Conservation (phyloP, 2,329 filamentous ascomycete genomes). For the Trichoderma endophyticum region DNA sequence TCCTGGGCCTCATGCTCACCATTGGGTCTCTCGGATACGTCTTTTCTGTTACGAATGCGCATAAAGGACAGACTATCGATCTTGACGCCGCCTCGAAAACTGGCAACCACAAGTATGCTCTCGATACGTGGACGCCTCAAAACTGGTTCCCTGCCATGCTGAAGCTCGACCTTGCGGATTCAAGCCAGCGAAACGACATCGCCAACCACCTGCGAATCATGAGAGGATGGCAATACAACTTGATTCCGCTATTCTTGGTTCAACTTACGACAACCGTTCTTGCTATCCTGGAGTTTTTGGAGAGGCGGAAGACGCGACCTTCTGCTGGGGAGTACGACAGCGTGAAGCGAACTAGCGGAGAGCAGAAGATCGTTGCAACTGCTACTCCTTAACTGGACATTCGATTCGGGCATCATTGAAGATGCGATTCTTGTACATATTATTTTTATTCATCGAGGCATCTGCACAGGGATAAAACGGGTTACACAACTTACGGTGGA, state of each 20-base stretch:
- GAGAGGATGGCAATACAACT: constrained; percentile 30
- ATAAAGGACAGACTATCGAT: constrained; percentile 26
- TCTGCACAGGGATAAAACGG: background rate
- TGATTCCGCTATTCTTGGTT: constrained; percentile 30
- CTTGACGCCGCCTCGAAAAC: constrained; percentile 19
- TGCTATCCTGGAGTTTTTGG: constrained; percentile 24
- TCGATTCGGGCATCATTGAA: background rate
- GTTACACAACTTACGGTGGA: background rate
- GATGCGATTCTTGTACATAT: background rate
- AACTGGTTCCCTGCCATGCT: constrained; percentile 29
- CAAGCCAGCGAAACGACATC: constrained; percentile 22
- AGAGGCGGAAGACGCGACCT: constrained; percentile 18
- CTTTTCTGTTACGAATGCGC: constrained; percentile 29
- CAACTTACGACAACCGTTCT: constrained; percentile 27
- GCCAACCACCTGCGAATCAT: constrained; percentile 26
- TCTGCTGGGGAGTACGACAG: background rate
- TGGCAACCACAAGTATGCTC: constrained; percentile 21
- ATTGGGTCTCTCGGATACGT: constrained; percentile 27
- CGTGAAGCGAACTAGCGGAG: constrained; percentile 7
- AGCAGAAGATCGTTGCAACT: background rate
- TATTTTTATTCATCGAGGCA: background rate
- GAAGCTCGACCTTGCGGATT: constrained; percentile 23
- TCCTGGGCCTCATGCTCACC: constrained; percentile 25
- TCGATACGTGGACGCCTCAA: constrained; percentile 29
- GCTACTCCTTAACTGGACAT: background rate